A percentile compares a stretch with the other conserved stretches of the same genome.
phyloP scores from a whole-genome alignment of 1,284 basidiomycete genomes.

The Fomitiporia mediterranea region DNA sequence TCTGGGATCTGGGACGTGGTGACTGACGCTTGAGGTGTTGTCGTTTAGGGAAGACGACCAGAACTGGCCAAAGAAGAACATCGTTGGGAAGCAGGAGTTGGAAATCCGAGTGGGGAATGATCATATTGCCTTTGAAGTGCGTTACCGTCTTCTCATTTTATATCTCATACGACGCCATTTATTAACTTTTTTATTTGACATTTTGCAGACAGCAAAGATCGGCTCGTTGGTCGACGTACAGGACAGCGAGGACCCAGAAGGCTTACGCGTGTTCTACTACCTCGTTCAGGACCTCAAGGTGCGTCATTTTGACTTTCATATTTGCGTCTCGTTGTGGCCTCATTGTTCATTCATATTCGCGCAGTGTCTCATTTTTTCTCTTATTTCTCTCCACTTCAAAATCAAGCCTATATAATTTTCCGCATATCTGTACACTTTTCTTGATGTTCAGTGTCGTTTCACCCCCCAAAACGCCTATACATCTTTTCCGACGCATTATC shows the following conservation, averaged over 20 bases:
- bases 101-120: constrained; percentile 93
- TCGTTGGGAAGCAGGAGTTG: constrained; percentile 96
- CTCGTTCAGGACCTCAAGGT: constrained; percentile 97
- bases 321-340: background rate
- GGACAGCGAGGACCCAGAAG: constrained; percentile 96
- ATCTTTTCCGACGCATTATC: too few relatives aligned
- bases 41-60: constrained; percentile 87
- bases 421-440: background rate
- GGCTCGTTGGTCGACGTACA: constrained; percentile 95
- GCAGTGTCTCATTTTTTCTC: constrained; percentile 94
- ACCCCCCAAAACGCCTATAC: background rate
- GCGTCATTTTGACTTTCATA: constrained; percentile 24
- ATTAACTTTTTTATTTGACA: background rate
- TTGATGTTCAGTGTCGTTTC: too few relatives aligned
- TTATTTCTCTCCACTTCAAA: constrained; percentile 98
- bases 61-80: constrained; percentile 98
- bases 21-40: constrained; percentile 8
- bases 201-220: constrained; percentile 88
- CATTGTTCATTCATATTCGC: background rate
- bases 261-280: constrained; percentile 98
- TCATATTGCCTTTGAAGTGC: constrained; percentile 95
- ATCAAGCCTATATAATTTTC: constrained; percentile 88
- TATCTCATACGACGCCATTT: background rate
- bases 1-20: background rate
- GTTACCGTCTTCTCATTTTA: constrained; percentile 30